Conservation (phyloP, 768 basidiomycete genomes). For the Phanerochaete sordida region DNA sequence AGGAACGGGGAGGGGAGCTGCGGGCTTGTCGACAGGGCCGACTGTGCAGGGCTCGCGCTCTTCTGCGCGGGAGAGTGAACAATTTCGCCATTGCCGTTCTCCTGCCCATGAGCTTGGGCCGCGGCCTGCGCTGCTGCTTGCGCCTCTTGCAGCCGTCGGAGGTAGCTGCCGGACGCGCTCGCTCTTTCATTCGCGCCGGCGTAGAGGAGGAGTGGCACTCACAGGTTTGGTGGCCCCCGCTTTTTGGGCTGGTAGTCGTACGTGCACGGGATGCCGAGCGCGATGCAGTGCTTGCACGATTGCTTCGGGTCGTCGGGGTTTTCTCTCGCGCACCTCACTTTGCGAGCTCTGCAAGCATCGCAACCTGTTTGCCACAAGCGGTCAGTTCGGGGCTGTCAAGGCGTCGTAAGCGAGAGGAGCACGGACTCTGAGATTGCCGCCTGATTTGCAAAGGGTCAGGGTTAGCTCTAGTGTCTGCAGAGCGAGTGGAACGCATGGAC, state of each 20-base stretch:
- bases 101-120: conserved; percentile 37
- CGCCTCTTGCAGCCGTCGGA: conserved; percentile 76
- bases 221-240: conserved; percentile 90
- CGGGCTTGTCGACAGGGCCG: conserved; percentile 35
- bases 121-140: conserved; percentile 57
- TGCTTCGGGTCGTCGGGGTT: conserved; percentile 73
- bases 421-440: conserved; percentile 82
- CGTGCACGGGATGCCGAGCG: conserved; percentile 79
- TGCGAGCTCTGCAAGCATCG: conserved; percentile 83
- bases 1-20: conserved; percentile 38
- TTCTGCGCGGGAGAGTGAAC: conserved; percentile 35
- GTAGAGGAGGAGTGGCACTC: conserved; percentile 23
- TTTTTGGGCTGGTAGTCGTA: conserved; percentile 95
- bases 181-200: neutral
- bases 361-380: conserved; percentile 50
- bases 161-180: conserved; percentile 45
- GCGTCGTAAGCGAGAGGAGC: conserved; percentile 19
- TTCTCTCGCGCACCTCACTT: conserved; percentile 81
- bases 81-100: conserved; percentile 32
- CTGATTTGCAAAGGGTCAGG: conserved; percentile 37
- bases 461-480: conserved; percentile 28
- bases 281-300: conserved; percentile 84
- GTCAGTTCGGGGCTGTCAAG: conserved; percentile 21
- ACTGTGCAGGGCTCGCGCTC: conserved; percentile 42
- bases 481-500: conserved; percentile 17